Evolutionary conservation across 1,284 basidiomycete species (phyloP), one percentile per base, ranked within the genome.

Genomic region (Irpex sp.): DNA sequence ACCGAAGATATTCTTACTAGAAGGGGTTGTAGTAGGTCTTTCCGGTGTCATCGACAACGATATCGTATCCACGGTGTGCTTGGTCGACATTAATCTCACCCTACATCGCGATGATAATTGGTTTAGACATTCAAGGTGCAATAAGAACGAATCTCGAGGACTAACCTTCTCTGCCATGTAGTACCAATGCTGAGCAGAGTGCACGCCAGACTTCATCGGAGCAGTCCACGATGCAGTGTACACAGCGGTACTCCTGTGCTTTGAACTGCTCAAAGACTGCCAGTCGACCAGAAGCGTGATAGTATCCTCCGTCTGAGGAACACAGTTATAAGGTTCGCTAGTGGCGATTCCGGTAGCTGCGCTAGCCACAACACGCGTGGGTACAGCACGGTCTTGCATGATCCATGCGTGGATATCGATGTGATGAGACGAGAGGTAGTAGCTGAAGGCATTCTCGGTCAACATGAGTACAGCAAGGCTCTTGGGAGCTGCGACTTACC

Each of bases 281-380:
- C 94, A 97, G 74, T 97, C 95, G 44, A 96, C 94, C 61, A 97
- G 82, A 26, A 97, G 88, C 2, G 94, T 96, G 76, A 97, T 96
- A 11, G 94, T 96, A 76, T 97, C 95, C 77, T 97, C 95, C 2
- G 95, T 97, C 71, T 89, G 82, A 11, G 85, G 85, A 36, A 89
- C 88, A 72, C 93, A 94, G 70, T 92, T 92, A 78, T 89, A 94
- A 31, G 92, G 92, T 74, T 92, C 87, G 68, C 86, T 83, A 0
- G 91, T 94, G 5, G 95, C 95, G 67, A 97, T 96, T 44, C 95
- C 95, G 1, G 89, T 89, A 3, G 93, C 89, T 3, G 91, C 94
- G 65, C 91, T 93, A 0, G 94, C 95, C 21, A 93, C 89, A 57
- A 97, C 95, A 51, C 91, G 87, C 51, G 88, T 89, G 3, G 94